A percentile compares a stretch with the other conserved stretches of the same genome.
phyloP scores from a whole-genome alignment of 1,139 yeast genomes.

The Pichia sp. region DNA sequence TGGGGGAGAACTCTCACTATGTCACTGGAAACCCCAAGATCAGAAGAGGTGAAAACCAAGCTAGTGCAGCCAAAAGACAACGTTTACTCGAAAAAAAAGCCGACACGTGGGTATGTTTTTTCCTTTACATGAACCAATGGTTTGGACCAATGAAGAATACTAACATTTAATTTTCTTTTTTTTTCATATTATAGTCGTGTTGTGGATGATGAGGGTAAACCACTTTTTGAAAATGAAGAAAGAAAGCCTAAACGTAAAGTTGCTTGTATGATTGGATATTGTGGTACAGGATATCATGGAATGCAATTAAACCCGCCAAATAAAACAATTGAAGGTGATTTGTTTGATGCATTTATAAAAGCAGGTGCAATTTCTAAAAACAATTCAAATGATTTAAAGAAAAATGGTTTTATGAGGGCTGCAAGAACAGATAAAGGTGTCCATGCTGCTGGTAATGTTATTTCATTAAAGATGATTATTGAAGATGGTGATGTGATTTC shows the following conservation, averaged over 20 bases:
- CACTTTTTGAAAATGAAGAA: conserved; percentile 44
- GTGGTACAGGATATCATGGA: conserved; percentile 98
- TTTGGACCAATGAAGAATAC: background rate
- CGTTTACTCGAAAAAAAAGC: conserved; percentile 28
- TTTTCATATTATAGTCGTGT: conserved; percentile 27
- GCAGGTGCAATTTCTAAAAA: conserved; percentile 91
- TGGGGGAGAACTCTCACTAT: background rate
- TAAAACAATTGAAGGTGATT: conserved; percentile 86
- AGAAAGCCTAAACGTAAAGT: conserved; percentile 80
- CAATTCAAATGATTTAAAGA: conserved; percentile 84
- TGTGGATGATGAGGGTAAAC: conserved; percentile 58
- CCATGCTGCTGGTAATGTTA: conserved; percentile 96
- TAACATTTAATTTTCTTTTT: background rate
- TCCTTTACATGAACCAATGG: background rate
- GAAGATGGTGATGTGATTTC: conserved; percentile 76
- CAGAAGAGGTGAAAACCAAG: conserved; percentile 32
- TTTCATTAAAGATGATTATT: conserved; percentile 79
- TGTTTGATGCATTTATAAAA: conserved; percentile 74
- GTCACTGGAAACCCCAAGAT: background rate
- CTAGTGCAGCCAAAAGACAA: conserved; percentile 34
- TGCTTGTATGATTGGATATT: conserved; percentile 90
- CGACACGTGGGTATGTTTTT: conserved; percentile 51
- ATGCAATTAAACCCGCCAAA: conserved; percentile 93
- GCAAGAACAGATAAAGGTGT: conserved; percentile 99
- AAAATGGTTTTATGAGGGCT: conserved; percentile 88